These are phyloP conservation scores for Persicaria maculosa DNA, from an alignment of 148 eudicot genomes.

Conservation along the genomic window DNA sequence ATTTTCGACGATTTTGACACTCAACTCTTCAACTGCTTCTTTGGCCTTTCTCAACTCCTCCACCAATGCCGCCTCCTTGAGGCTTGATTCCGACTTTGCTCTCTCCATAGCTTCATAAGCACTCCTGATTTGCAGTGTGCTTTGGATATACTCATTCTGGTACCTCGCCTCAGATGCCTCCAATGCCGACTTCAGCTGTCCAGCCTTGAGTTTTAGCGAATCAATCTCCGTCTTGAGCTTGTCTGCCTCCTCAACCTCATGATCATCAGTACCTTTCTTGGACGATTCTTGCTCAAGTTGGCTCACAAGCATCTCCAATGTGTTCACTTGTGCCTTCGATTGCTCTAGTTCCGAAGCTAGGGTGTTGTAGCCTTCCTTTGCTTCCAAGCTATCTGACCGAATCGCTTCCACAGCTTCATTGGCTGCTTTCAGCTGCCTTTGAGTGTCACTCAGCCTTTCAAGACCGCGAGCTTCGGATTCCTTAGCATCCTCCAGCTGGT, in stretches of 20 bases:
- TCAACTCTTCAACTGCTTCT: constrained; percentile 41
- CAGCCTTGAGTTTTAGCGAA: constrained; percentile 35
- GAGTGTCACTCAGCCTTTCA: constrained; percentile 42
- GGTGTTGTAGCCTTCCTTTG: constrained; percentile 39
- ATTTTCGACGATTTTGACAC: background rate
- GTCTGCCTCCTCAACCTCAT: constrained; percentile 26
- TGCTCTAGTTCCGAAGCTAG: constrained; percentile 45
- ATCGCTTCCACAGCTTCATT: constrained; percentile 41
- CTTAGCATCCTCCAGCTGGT: constrained; percentile 46
- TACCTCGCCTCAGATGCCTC: constrained; percentile 63
- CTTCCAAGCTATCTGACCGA: constrained; percentile 34
- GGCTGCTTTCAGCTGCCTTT: constrained; percentile 42
- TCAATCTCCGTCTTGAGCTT: constrained; percentile 43
- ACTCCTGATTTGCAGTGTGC: constrained; percentile 61
- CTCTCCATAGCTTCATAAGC: constrained; percentile 65
- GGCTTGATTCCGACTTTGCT: constrained; percentile 37
- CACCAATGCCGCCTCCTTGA: constrained; percentile 47
- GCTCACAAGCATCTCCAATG: constrained; percentile 43
- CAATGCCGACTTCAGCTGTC: constrained; percentile 42
- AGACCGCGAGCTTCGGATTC: constrained; percentile 49
- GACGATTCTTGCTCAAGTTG: constrained; percentile 31
- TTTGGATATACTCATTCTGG: constrained; percentile 56
- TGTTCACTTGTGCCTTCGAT: constrained; percentile 40
- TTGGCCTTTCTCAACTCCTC: constrained; percentile 36
- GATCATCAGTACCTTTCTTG: constrained; percentile 13